phyloP scores from a whole-genome alignment of 805 yeast species.

The Metschnikowia sp. region DNA sequence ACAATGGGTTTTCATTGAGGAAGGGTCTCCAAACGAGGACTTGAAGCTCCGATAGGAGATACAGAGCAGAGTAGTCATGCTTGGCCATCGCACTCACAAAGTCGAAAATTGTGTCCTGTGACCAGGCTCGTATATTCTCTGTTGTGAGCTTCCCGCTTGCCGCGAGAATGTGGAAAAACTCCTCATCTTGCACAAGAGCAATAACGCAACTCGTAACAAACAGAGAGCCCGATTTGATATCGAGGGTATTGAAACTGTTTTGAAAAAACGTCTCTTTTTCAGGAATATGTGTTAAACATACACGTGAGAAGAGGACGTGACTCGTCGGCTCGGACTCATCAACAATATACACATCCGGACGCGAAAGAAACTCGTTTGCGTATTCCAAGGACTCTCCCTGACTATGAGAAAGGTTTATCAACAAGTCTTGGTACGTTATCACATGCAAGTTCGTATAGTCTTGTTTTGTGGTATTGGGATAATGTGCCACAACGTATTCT shows the following conservation, averaged over 20 bases:
- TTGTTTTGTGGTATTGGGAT: not conserved
- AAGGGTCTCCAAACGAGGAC: slow-evolving; percentile 1
- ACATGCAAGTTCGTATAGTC: not conserved
- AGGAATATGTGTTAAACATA: slow-evolving; percentile 1
- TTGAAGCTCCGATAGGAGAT: slow-evolving; percentile 3
- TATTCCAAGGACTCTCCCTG: not conserved
- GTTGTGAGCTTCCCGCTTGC: not conserved
- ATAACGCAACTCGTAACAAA: not conserved
- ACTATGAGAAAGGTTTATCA: not conserved
- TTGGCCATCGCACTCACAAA: slow-evolving; percentile 1
- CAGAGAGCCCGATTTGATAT: not conserved
- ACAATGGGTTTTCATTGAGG: not conserved
- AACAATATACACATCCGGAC: not conserved
- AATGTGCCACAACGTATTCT: not conserved
- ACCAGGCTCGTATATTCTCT: slow-evolving; percentile 1
- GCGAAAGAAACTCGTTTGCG: slow-evolving; percentile 2
- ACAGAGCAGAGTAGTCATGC: slow-evolving; percentile 3
- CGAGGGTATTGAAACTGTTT: not conserved
- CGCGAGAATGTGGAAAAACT: slow-evolving; percentile 5
- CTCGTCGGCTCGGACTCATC: slow-evolving; percentile 1
- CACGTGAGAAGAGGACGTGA: not conserved
- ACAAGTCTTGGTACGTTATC: not conserved
- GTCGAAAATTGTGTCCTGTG: not conserved
- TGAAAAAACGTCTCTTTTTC: slow-evolving; percentile 4
- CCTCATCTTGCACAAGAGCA: slow-evolving; percentile 1